These are phyloP conservation scores for Limtongia smithiae DNA, from an alignment of 805 yeast species.

Conservation along the genomic window DNA sequence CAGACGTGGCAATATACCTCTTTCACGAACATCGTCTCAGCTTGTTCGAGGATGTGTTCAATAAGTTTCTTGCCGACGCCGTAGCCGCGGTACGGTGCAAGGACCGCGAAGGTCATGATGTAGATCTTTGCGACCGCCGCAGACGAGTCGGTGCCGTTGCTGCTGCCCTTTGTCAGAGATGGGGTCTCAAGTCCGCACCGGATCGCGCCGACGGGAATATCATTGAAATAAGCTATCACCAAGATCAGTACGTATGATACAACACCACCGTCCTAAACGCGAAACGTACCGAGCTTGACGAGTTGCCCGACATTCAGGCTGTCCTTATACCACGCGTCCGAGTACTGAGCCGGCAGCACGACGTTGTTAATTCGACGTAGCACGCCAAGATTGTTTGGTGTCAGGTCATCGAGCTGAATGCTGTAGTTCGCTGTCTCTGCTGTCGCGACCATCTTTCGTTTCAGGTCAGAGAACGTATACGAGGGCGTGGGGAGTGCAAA, in stretches of 20 bases:
- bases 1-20: slow-evolving; percentile 55
- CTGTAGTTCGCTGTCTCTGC: not conserved
- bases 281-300: slow-evolving; percentile 44
- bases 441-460: not conserved
- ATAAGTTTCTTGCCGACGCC: slow-evolving; percentile 63
- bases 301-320: slow-evolving; percentile 49
- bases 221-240: slow-evolving; percentile 56
- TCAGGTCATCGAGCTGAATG: slow-evolving; percentile 22
- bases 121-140: slow-evolving; percentile 46
- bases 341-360: slow-evolving; percentile 50
- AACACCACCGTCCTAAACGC: not conserved
- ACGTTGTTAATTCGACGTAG: slow-evolving; percentile 54
- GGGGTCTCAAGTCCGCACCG: slow-evolving; percentile 47
- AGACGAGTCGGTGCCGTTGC: not conserved
- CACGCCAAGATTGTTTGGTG: slow-evolving; percentile 48
- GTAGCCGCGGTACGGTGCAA: slow-evolving; percentile 56
- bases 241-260: slow-evolving; percentile 1
- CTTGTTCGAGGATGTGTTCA: slow-evolving; percentile 53
- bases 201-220: slow-evolving; percentile 76
- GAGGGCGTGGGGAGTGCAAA: no score
- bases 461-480: no score
- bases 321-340: slow-evolving; percentile 51
- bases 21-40: slow-evolving; percentile 53
- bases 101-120: slow-evolving; percentile 64
- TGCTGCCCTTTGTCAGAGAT: slow-evolving; percentile 1